Evolutionary conservation across 495 filamentous ascomycete genomes (phyloP).

Genomic region (Trichocladium uniseriatum): DNA sequence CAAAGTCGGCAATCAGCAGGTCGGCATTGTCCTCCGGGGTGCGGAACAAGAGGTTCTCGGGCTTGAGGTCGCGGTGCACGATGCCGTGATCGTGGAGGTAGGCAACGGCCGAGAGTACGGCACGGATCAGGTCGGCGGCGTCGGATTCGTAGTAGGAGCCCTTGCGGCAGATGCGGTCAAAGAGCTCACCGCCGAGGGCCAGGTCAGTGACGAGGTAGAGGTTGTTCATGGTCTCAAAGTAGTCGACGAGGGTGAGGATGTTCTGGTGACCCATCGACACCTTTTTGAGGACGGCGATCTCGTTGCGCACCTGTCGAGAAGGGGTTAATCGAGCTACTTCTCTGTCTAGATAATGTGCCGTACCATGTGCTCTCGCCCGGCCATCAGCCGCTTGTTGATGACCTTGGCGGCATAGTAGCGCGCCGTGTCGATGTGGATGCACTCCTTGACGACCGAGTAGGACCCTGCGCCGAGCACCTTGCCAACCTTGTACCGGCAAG

Average conservation of each 20-base stretch:
- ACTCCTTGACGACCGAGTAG: constrained; percentile 99
- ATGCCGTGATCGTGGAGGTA: constrained; percentile 98
- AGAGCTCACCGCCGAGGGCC: constrained; percentile 90
- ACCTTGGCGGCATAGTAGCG: constrained; percentile 98
- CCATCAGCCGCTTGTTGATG: constrained; percentile 98
- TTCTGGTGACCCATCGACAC: constrained; percentile 98
- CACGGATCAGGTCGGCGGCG: constrained; percentile 87
- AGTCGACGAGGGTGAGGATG: constrained; percentile 94
- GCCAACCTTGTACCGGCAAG: constrained; percentile 86
- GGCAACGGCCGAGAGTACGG: constrained; percentile 91
- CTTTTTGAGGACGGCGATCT: constrained; percentile 91
- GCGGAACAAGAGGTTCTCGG: constrained; percentile 70
- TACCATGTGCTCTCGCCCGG: constrained; percentile 97
- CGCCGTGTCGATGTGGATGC: constrained; percentile 96
- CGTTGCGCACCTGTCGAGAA: constrained; percentile 71
- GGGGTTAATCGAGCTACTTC: not conserved
- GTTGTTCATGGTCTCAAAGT: constrained; percentile 99
- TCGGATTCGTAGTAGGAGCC: constrained; percentile 97
- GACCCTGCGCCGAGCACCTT: constrained; percentile 94
- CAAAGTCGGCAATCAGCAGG: constrained; percentile 95
- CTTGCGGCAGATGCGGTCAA: constrained; percentile 97
- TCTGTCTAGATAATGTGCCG: constrained; percentile 5
- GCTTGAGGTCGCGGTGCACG: constrained; percentile 77
- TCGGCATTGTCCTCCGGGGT: constrained; percentile 77
- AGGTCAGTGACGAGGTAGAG: constrained; percentile 96